Evolutionary conservation across 768 basidiomycete genomes (phyloP).

Genomic region (Trametes cingulata): DNA sequence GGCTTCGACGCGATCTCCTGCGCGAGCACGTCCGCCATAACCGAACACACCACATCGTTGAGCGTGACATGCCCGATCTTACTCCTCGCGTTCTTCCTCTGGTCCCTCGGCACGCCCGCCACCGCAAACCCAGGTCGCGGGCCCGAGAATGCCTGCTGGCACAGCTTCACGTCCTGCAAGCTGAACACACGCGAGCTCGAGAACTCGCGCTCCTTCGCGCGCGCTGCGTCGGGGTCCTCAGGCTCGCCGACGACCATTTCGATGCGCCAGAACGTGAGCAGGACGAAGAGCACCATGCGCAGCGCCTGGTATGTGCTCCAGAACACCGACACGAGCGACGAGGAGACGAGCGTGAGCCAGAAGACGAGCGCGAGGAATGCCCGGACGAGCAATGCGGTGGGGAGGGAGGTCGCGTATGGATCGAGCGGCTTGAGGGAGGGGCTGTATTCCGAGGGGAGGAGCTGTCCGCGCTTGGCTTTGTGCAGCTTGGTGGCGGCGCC

Average conservation of each 20-base stretch:
- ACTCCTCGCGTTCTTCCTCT: conserved; percentile 13
- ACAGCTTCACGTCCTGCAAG: conserved; percentile 24
- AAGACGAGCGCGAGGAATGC: conserved; percentile 19
- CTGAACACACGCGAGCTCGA: conserved; percentile 24
- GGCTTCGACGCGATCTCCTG: conserved; percentile 16
- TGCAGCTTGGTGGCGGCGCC: conserved; percentile 2
- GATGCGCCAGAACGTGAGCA: conserved; percentile 27
- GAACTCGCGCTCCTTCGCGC: conserved; percentile 19
- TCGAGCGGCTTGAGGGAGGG: conserved; percentile 21
- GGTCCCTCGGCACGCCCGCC: conserved; percentile 20
- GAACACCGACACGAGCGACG: conserved; percentile 9
- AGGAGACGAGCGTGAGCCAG: conserved; percentile 16
- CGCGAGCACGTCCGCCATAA: conserved; percentile 27
- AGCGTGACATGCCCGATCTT: conserved; percentile 25
- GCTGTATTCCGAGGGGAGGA: conserved; percentile 25
- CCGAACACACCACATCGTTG: conserved; percentile 29
- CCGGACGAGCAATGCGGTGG: conserved; percentile 18
- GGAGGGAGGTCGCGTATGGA: conserved; percentile 7
- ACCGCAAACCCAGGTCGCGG: conserved; percentile 19
- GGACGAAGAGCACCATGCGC: conserved; percentile 13
- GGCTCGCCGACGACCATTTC: conserved; percentile 27
- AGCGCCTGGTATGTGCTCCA: conserved; percentile 24
- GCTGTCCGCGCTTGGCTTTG: conserved; percentile 16
- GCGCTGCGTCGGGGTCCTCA: conserved; percentile 3
- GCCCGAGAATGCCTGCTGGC: conserved; percentile 29